A percentile compares a stretch with the other conserved stretches of the same genome.
phyloP scores from a whole-genome alignment of 495 filamentous ascomycete genomes.

The Amphirosellinia nigrospora region DNA sequence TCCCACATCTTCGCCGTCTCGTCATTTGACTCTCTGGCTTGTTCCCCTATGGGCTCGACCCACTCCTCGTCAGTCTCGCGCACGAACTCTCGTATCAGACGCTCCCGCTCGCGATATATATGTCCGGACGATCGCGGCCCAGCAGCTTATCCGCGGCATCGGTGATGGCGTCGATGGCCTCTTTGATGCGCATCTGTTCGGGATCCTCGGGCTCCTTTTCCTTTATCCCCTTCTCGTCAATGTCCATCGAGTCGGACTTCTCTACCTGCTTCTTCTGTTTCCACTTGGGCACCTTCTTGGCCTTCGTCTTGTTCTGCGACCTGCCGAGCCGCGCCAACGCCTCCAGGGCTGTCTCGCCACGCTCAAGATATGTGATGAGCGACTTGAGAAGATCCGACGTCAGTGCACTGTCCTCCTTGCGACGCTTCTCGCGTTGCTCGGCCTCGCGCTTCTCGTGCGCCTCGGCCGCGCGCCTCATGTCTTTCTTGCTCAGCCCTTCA shows the following conservation, averaged over 20 bases:
- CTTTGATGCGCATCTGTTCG: conserved; percentile 69
- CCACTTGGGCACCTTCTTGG: conserved; percentile 68
- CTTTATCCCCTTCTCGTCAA: conserved; percentile 53
- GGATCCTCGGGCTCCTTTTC: conserved; percentile 64
- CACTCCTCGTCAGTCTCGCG: conserved; percentile 91
- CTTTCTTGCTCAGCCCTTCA: conserved; percentile 88
- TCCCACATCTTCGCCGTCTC: conserved; percentile 73
- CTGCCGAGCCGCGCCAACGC: conserved; percentile 82
- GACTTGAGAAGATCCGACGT: conserved; percentile 74
- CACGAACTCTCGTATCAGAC: conserved; percentile 78
- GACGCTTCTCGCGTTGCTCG: conserved; percentile 70
- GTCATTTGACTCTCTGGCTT: conserved; percentile 26
- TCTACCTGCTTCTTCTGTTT: conserved; percentile 64
- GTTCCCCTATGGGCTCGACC: conserved; percentile 63
- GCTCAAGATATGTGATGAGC: conserved; percentile 75
- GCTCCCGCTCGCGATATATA: conserved; percentile 89
- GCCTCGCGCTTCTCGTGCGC: conserved; percentile 87
- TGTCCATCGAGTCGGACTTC: conserved; percentile 69
- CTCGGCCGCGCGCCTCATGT: conserved; percentile 85
- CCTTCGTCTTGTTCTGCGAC: conserved; percentile 60
- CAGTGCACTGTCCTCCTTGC: conserved; percentile 73
- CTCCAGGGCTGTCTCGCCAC: conserved; percentile 87
- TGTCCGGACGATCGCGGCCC: conserved; percentile 77
- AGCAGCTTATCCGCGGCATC: conserved; percentile 87
- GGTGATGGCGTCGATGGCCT: conserved; percentile 81